phyloP scores from a whole-genome alignment of 345 rosid species.

The Odontarrhena argentea region DNA sequence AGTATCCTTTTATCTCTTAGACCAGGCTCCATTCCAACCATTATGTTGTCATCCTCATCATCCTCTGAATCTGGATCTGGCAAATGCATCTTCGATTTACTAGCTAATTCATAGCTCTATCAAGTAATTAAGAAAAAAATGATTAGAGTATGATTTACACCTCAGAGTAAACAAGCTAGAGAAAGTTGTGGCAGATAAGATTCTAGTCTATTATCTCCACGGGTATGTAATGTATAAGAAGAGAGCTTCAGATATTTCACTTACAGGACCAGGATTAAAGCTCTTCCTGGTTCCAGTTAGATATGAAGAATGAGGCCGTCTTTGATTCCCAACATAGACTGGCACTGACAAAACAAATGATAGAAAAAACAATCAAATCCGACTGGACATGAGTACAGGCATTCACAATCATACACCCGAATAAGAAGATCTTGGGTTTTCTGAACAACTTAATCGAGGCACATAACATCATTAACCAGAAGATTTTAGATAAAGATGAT shows the following conservation, averaged over 20 bases:
- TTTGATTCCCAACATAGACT: conserved; percentile 56
- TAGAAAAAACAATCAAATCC: conserved; percentile 30
- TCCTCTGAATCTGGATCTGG: conserved; percentile 51
- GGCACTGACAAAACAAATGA: conserved; percentile 54
- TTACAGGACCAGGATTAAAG: conserved; percentile 53
- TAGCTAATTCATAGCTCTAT: conserved; percentile 51
- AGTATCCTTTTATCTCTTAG: conserved; percentile 46
- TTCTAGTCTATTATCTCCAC: conserved; percentile 11
- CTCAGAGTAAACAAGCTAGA: background rate
- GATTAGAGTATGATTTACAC: conserved; percentile 10
- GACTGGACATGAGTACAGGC: conserved; percentile 37
- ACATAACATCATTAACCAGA: conserved; percentile 14
- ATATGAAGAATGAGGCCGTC: conserved; percentile 49
- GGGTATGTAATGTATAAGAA: conserved; percentile 3
- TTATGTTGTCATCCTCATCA: conserved; percentile 34
- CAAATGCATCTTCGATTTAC: conserved; percentile 47
- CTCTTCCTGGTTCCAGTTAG: conserved; percentile 52
- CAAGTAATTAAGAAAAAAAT: conserved; percentile 32
- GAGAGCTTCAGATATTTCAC: conserved; percentile 43
- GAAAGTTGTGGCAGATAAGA: background rate
- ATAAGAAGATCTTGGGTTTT: conserved; percentile 33
- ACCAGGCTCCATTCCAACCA: conserved; percentile 49
- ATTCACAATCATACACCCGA: conserved; percentile 35
- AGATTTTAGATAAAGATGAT: conserved; percentile 1
- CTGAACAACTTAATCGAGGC: conserved; percentile 16